phyloP scores from a whole-genome alignment of 257 asterid genomes.

The Solanum sejunctum region DNA sequence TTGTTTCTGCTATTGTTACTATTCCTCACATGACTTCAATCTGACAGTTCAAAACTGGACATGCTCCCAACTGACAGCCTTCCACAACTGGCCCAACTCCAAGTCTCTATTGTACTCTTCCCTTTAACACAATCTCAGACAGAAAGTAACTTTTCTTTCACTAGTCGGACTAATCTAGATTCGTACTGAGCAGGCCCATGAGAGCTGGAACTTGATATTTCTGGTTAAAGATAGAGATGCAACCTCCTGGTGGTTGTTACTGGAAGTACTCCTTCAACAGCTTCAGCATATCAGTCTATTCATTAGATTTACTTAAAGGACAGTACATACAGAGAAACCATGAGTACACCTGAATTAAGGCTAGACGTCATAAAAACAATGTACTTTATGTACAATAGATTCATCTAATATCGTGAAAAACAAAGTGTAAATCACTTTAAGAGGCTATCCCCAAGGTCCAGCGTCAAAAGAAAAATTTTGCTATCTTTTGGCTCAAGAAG shows the following conservation, averaged over 20 bases:
- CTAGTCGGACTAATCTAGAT: background rate
- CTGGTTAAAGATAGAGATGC: background rate
- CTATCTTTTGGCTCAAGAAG: background rate
- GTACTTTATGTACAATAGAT: background rate
- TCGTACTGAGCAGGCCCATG: background rate
- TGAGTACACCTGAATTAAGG: background rate
- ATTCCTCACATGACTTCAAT: conserved; percentile 37
- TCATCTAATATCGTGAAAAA: background rate
- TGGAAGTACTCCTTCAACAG: background rate
- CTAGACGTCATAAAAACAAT: background rate
- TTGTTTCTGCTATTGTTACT: background rate
- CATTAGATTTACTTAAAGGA: background rate
- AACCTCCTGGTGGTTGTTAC: background rate
- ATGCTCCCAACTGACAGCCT: conserved; percentile 1
- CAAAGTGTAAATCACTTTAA: background rate
- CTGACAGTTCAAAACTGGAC: conserved; percentile 23
- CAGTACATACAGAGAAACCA: background rate
- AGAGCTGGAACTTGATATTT: background rate
- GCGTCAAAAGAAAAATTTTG: background rate
- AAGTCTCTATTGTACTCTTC: background rate
- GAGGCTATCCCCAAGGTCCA: background rate
- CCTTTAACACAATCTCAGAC: background rate
- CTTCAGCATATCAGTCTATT: background rate
- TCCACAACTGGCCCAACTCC: background rate
- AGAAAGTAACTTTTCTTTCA: background rate